These are phyloP conservation scores for Sophora flavescens DNA, from an alignment of 306 rosid species.

Conservation along the genomic window DNA sequence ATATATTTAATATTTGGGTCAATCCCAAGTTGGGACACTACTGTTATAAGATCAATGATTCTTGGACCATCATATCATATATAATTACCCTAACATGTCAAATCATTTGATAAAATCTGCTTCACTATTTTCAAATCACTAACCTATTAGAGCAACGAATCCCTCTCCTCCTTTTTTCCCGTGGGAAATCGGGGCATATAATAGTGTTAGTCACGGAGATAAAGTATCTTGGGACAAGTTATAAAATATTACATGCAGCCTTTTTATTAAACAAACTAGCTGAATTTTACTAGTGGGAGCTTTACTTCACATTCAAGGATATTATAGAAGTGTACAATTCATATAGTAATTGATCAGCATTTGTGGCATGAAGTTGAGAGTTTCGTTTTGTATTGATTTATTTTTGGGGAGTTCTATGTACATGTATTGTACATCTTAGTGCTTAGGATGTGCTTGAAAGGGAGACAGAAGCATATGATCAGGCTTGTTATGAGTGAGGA, in stretches of 20 bases:
- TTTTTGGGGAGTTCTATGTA: slow-evolving; percentile 22
- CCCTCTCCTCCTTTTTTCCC: slow-evolving; percentile 12
- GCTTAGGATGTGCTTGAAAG: slow-evolving; percentile 20
- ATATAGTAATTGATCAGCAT: slow-evolving; percentile 1
- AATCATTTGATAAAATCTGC: slow-evolving; percentile 48
- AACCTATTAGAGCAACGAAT: slow-evolving; percentile 34
- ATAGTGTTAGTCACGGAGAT: slow-evolving; percentile 30
- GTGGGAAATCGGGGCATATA: slow-evolving; percentile 4
- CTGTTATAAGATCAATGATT: slow-evolving; percentile 47
- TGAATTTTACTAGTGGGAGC: neutral
- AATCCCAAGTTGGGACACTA: slow-evolving; percentile 56
- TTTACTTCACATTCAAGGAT: slow-evolving; percentile 1
- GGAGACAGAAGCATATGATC: slow-evolving; percentile 44
- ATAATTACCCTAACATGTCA: slow-evolving; percentile 52
- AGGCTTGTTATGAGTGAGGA: neutral
- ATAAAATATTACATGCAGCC: slow-evolving; percentile 6
- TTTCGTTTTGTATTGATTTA: neutral
- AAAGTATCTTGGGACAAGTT: slow-evolving; percentile 36
- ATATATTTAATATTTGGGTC: slow-evolving; percentile 61
- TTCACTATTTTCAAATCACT: slow-evolving; percentile 45
- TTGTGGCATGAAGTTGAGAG: slow-evolving; percentile 13
- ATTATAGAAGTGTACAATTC: neutral
- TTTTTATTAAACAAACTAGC: slow-evolving; percentile 18
- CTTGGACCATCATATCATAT: slow-evolving; percentile 54
- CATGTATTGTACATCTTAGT: neutral